These are phyloP conservation scores for Vitis cinerea DNA, from an alignment of 164 flowering plant genomes.

Conservation along the genomic window DNA sequence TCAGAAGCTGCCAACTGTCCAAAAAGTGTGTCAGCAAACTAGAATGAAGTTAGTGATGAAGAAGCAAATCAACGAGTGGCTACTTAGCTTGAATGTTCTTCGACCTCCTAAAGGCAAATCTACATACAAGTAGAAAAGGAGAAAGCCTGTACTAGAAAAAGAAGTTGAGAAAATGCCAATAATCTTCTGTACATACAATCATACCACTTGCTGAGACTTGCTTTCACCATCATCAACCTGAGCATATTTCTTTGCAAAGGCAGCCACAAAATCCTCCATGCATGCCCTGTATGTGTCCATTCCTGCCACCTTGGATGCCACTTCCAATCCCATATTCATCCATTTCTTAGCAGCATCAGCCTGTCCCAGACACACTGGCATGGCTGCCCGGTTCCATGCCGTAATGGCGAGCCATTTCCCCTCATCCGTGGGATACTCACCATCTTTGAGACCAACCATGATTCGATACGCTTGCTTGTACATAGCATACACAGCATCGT, in stretches of 20 bases:
- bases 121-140: too few relatives aligned
- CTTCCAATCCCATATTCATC: conserved; percentile 75
- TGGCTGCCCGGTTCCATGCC: conserved; percentile 87
- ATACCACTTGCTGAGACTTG: conserved; percentile 1
- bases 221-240: conserved; percentile 6
- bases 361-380: conserved; percentile 64
- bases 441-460: conserved; percentile 81
- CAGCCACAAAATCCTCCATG: conserved; percentile 69
- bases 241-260: conserved; percentile 40
- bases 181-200: neutral
- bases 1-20: too few relatives aligned
- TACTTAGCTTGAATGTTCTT: too few relatives aligned
- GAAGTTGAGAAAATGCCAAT: too few relatives aligned
- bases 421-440: conserved; percentile 80
- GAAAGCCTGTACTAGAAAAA: too few relatives aligned
- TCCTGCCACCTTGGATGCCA: conserved; percentile 58
- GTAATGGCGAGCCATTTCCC: conserved; percentile 88
- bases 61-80: too few relatives aligned
- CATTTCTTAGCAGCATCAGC: conserved; percentile 61
- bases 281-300: conserved; percentile 56
- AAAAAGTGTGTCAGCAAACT: too few relatives aligned
- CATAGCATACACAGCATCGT: conserved; percentile 49
- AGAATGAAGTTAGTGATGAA: too few relatives aligned
- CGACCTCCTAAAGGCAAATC: too few relatives aligned
- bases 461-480: conserved; percentile 78